phyloP scores from a whole-genome alignment of 768 basidiomycete genomes.

The Dioszegia hungarica region DNA sequence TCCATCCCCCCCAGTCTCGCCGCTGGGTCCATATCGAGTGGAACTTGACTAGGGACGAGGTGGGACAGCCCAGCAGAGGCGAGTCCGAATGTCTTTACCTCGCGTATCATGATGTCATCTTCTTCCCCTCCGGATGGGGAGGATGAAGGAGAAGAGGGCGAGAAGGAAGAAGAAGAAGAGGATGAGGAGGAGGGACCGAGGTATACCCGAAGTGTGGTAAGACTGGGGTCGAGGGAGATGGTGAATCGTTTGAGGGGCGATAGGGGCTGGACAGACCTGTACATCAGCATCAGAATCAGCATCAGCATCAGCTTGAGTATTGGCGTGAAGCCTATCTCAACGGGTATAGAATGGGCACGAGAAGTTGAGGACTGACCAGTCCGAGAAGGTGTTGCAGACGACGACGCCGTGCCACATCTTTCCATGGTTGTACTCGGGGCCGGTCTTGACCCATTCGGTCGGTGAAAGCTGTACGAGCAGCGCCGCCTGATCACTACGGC shows the following conservation, averaged over 20 bases:
- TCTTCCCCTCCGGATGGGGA: neutral
- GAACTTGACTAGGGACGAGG: neutral
- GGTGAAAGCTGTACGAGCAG: conserved; percentile 25
- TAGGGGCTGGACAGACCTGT: conserved; percentile 24
- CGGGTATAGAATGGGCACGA: no score
- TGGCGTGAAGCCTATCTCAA: no score
- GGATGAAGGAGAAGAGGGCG: no score
- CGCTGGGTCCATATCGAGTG: neutral
- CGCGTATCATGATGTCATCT: conserved; percentile 21
- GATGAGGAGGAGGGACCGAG: conserved; percentile 1
- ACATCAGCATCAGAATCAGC: neutral
- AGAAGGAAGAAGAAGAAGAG: no score
- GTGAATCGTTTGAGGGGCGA: conserved; percentile 10
- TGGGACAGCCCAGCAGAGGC: neutral
- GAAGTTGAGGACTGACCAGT: conserved; percentile 24
- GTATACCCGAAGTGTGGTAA: conserved; percentile 15
- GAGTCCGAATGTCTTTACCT: conserved; percentile 25
- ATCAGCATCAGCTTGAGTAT: no score
- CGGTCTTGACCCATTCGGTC: conserved; percentile 33
- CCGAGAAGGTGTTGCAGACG: conserved; percentile 24
- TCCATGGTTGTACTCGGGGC: conserved; percentile 27
- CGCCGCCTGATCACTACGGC: conserved; percentile 35
- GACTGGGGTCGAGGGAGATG: conserved; percentile 10
- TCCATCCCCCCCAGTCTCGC: conserved; percentile 8
- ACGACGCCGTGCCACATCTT: conserved; percentile 26